These are phyloP conservation scores for Suillus subluteus DNA, from an alignment of 768 basidiomycete species.

Conservation along the genomic window DNA sequence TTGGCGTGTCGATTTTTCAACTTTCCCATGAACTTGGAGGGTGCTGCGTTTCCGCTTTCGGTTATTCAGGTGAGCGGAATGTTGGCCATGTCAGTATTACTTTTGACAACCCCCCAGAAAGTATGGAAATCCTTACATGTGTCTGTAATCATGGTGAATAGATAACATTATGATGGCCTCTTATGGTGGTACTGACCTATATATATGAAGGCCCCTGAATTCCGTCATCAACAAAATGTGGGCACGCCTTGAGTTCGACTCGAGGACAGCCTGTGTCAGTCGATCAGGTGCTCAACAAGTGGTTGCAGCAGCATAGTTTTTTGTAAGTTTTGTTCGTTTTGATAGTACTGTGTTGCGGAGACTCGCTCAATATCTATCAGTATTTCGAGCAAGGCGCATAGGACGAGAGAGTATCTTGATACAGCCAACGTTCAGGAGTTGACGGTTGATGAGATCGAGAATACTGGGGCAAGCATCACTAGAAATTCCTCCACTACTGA, in stretches of 20 bases:
- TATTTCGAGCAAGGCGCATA: conserved; percentile 23
- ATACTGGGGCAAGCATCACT: conserved; percentile 20
- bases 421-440: conserved; percentile 25
- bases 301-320: conserved; percentile 19
- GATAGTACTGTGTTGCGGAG: neutral
- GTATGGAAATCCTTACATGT: too few relatives aligned
- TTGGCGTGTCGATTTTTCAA: conserved; percentile 50
- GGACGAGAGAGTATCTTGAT: conserved; percentile 26
- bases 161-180: too few relatives aligned
- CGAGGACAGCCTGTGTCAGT: conserved; percentile 19
- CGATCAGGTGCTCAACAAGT: conserved; percentile 22
- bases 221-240: conserved; percentile 32
- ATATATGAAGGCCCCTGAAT: conserved; percentile 19
- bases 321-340: conserved; percentile 5
- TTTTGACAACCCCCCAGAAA: neutral
- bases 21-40: conserved; percentile 28
- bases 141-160: too few relatives aligned
- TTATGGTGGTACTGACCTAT: too few relatives aligned
- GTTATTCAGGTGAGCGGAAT: conserved; percentile 45
- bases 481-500: conserved; percentile 10
- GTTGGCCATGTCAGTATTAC: neutral
- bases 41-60: conserved; percentile 43
- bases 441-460: conserved; percentile 23
- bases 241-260: conserved; percentile 18
- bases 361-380: conserved; percentile 14